phyloP scores from a whole-genome alignment of 345 rosid species.

The Raphanus sativus region DNA sequence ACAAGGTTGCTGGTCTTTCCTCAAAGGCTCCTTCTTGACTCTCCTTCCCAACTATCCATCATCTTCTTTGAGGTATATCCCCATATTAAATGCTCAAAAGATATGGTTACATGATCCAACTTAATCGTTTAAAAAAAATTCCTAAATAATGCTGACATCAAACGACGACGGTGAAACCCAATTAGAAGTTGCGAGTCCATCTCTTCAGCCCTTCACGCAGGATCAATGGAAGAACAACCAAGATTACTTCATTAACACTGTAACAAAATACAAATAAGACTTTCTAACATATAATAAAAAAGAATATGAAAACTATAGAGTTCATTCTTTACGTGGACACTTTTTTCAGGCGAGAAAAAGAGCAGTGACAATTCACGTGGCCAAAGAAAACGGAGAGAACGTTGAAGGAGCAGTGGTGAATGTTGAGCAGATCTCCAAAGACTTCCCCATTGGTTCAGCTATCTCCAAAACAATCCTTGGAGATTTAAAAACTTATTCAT shows the following conservation, averaged over 20 bases:
- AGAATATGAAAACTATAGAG: too few relatives aligned
- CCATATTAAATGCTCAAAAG: not conserved
- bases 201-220: conserved; percentile 72
- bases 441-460: conserved; percentile 83
- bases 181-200: conserved; percentile 48
- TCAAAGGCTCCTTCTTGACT: conserved; percentile 69
- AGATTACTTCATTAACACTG: conserved; percentile 53
- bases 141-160: conserved; percentile 41
- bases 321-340: not conserved
- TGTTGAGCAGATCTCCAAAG: conserved; percentile 63
- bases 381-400: conserved; percentile 54
- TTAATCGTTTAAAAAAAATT: not conserved
- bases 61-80: conserved; percentile 54
- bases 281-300: not conserved
- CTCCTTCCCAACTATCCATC: conserved; percentile 48
- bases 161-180: conserved; percentile 34
- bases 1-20: conserved; percentile 89
- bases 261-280: conserved; percentile 16
- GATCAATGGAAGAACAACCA: conserved; percentile 71
- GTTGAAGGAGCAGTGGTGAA: conserved; percentile 55
- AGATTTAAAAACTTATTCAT: conserved; percentile 6
- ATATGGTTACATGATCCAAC: not conserved
- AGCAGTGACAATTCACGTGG: conserved; percentile 62
- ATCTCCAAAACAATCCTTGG: conserved; percentile 71
- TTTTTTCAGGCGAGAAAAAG: conserved; percentile 64